Percentiles rank a stretch among this genome's conserved stretches.
Conservation (phyloP, 228 moss, liverwort and hornwort genomes). For the Sphagnum fallax region DNA sequence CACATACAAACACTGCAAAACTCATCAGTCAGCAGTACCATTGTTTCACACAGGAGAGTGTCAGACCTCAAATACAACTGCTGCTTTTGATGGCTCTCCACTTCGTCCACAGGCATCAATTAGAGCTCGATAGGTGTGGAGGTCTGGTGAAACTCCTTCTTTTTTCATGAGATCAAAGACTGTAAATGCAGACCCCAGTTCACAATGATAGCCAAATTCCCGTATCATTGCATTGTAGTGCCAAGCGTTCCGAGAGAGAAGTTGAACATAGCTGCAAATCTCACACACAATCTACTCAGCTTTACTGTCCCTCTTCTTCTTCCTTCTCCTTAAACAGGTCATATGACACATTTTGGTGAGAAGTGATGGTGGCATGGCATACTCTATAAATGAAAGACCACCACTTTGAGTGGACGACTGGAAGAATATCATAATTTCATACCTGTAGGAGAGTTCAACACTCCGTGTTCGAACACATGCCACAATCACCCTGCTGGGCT, state of each 20-base stretch:
- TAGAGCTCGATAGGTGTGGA: slow-evolving; percentile 76
- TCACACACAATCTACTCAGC: not conserved
- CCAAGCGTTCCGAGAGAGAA: slow-evolving; percentile 75
- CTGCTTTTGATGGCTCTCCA: slow-evolving; percentile 61
- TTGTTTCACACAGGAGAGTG: not conserved
- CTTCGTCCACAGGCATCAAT: slow-evolving; percentile 79
- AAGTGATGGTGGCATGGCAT: not conserved
- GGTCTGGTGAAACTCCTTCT: slow-evolving; percentile 60
- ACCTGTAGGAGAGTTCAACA: slow-evolving; percentile 57
- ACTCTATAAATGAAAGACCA: slow-evolving; percentile 1
- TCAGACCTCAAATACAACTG: slow-evolving; percentile 69
- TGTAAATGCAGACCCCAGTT: slow-evolving; percentile 54
- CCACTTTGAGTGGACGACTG: slow-evolving; percentile 2
- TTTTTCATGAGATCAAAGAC: slow-evolving; percentile 63
- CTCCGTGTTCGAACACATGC: slow-evolving; percentile 50
- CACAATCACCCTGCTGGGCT: slow-evolving; percentile 53
- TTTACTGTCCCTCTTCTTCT: not conserved
- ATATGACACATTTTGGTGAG: not conserved
- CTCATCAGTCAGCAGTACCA: not conserved
- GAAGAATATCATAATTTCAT: not conserved
- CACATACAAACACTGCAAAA: not conserved
- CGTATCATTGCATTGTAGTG: slow-evolving; percentile 82
- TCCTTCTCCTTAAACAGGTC: not conserved
- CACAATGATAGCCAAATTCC: slow-evolving; percentile 59
- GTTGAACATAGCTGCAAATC: slow-evolving; percentile 59